These are phyloP conservation scores for Microstegium vimineum DNA, from an alignment of 176 grass and related monocot species.

Conservation along the genomic window DNA sequence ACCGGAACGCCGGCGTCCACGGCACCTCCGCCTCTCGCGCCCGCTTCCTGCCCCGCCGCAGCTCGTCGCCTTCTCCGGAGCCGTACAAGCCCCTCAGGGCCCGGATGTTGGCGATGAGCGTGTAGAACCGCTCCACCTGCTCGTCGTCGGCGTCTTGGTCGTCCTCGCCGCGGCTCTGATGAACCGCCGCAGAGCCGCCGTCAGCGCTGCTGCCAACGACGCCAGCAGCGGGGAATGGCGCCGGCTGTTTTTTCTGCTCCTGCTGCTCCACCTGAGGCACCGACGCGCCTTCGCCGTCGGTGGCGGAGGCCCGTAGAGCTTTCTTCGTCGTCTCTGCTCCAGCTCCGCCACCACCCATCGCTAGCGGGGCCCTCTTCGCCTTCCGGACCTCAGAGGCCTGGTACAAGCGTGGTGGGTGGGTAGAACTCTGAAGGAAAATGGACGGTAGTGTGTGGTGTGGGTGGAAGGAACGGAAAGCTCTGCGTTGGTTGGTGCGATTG, in stretches of 20 bases:
- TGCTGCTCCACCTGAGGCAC: background rate
- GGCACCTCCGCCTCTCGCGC: slow-evolving; percentile 9
- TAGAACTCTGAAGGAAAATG: background rate
- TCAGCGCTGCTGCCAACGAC: background rate
- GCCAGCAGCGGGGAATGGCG: background rate
- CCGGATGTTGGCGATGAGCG: slow-evolving; percentile 40
- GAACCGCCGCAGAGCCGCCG: background rate
- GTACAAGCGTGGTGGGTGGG: background rate
- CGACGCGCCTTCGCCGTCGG: background rate
- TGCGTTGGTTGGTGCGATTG: background rate
- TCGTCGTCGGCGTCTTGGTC: slow-evolving; percentile 3
- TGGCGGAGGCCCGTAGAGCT: background rate
- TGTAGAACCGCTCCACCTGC: slow-evolving; percentile 47
- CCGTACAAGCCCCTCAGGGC: slow-evolving; percentile 11
- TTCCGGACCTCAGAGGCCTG: background rate
- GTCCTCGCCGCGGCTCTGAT: background rate
- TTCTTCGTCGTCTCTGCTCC: background rate
- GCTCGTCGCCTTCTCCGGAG: too few species aligned
- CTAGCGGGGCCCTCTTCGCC: background rate
- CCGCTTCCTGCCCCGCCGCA: slow-evolving; percentile 43
- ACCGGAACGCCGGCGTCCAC: slow-evolving; percentile 38
- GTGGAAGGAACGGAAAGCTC: background rate
- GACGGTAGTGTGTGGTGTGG: background rate
- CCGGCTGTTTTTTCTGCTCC: background rate
- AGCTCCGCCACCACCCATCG: background rate